phyloP scores from a whole-genome alignment of 495 filamentous ascomycete species.

The Rhizodiscina lignyota region DNA sequence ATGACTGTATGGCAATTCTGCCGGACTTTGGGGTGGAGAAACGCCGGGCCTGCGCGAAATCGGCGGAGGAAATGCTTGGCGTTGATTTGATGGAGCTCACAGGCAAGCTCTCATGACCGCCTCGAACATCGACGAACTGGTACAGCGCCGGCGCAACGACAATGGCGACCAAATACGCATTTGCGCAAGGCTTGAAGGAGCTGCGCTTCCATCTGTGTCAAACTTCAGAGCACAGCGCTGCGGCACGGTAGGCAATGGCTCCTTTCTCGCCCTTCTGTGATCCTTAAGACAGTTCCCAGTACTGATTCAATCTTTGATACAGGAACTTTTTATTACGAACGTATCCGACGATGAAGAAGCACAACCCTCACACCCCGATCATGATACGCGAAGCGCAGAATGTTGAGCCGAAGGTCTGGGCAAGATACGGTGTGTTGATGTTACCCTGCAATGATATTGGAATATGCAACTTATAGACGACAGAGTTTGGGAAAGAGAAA shows the following conservation, averaged over 20 bases:
- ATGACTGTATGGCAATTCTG: too few relatives aligned
- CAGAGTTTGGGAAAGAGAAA: conserved; percentile 82
- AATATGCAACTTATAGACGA: not conserved
- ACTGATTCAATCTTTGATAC: conserved; percentile 6
- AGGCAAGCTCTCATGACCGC: too few relatives aligned
- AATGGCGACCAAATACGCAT: conserved; percentile 90
- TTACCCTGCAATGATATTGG: not conserved
- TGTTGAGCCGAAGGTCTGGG: conserved; percentile 69
- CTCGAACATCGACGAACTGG: too few relatives aligned
- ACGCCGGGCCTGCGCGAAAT: too few relatives aligned
- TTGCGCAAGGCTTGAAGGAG: conserved; percentile 77
- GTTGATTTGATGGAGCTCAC: too few relatives aligned
- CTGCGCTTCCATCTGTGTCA: conserved; percentile 96
- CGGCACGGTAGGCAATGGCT: conserved; percentile 70
- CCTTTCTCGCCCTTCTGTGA: too few relatives aligned
- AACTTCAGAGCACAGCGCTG: conserved; percentile 71
- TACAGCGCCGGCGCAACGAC: conserved; percentile 10
- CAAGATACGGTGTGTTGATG: conserved; percentile 66
- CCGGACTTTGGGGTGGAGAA: too few relatives aligned
- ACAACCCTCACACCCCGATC: conserved; percentile 90
- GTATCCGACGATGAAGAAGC: conserved; percentile 98
- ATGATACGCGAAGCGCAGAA: conserved; percentile 80
- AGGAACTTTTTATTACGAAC: conserved; percentile 82
- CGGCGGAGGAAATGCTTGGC: too few relatives aligned
- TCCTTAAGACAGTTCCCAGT: not conserved